Evolutionary conservation across 2,329 filamentous ascomycete species (phyloP).

Genomic region (Fusarium oligoseptatum): DNA sequence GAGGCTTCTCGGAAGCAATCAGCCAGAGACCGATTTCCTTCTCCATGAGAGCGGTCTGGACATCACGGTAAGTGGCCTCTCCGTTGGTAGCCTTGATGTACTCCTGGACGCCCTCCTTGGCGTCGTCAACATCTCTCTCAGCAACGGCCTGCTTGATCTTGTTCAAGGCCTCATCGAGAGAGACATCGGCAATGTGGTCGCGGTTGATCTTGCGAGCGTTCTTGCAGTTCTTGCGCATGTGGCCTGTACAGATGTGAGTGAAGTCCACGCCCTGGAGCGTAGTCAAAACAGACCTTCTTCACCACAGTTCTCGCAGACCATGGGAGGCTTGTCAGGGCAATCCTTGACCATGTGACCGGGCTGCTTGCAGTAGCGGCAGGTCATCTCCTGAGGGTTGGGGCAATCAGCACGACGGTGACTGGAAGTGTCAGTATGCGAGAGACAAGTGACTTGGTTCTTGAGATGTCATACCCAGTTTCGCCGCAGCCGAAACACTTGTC

Average conservation of each 20-base stretch:
- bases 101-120: slow-evolving; percentile 69
- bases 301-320: slow-evolving; percentile 72
- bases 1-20: slow-evolving; percentile 71
- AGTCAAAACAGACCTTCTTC: slow-evolving; percentile 63
- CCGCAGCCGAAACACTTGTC: slow-evolving; percentile 55
- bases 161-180: slow-evolving; percentile 69
- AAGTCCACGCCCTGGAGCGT: background rate
- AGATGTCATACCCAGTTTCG: slow-evolving; percentile 51
- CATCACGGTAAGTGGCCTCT: slow-evolving; percentile 67
- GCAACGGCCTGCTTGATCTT: slow-evolving; percentile 65
- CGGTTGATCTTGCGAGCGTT: slow-evolving; percentile 71
- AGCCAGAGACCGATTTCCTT: slow-evolving; percentile 69
- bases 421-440: background rate
- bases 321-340: slow-evolving; percentile 71
- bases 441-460: background rate
- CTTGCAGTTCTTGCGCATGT: slow-evolving; percentile 68
- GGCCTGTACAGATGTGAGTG: slow-evolving; percentile 58
- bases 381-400: slow-evolving; percentile 48
- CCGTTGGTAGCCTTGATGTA: slow-evolving; percentile 72
- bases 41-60: slow-evolving; percentile 72
- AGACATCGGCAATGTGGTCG: slow-evolving; percentile 61
- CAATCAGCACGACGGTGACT: slow-evolving; percentile 54
- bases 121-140: slow-evolving; percentile 71
- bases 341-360: slow-evolving; percentile 69
- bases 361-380: slow-evolving; percentile 62